A percentile compares a stretch with the other conserved stretches of the same genome.
Evolutionary conservation across 371 early-diverging fungal species (phyloP).

Genomic region (Mortierella sp.): DNA sequence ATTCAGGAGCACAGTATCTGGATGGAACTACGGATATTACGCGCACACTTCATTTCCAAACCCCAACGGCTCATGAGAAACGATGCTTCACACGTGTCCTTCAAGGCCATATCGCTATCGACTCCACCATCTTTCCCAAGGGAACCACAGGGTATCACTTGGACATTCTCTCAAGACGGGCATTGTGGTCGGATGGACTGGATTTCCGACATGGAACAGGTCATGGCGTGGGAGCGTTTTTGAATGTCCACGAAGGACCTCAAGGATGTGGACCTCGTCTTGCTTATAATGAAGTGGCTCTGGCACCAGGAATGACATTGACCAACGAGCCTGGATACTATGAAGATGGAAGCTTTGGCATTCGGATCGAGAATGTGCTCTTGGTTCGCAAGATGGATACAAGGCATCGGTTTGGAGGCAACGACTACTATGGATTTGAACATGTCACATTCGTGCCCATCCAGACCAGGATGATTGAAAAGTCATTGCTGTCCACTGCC

Average conservation of each 20-base stretch:
- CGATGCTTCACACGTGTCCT: constrained; percentile 98
- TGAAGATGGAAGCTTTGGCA: constrained; percentile 96
- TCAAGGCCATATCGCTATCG: constrained; percentile 97
- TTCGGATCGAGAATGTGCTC: constrained; percentile 95
- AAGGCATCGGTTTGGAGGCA: constrained; percentile 78
- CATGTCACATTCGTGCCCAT: constrained; percentile 91
- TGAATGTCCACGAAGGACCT: constrained; percentile 99
- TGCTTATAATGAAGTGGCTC: constrained; percentile 73
- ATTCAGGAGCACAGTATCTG: constrained; percentile 98
- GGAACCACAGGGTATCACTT: constrained; percentile 91
- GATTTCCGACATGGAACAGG: constrained; percentile 99
- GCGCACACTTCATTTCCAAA: constrained; percentile 95
- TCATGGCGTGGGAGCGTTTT: constrained; percentile 98
- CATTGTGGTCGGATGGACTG: constrained; percentile 94
- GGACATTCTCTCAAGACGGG: constrained; percentile 91
- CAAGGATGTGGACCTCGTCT: constrained; percentile 92
- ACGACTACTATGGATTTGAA: constrained; percentile 87
- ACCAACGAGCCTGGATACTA: constrained; percentile 99
- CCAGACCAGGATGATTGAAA: constrained; percentile 79
- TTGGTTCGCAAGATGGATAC: constrained; percentile 73
- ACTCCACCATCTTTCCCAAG: constrained; percentile 84
- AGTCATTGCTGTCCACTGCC: constrained; percentile 64
- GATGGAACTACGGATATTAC: constrained; percentile 99
- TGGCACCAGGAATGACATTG: constrained; percentile 89
- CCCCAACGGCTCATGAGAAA: constrained; percentile 88